These are phyloP conservation scores for Sporisorium exsertum DNA, from an alignment of 1,284 basidiomycete species.

Conservation along the genomic window DNA sequence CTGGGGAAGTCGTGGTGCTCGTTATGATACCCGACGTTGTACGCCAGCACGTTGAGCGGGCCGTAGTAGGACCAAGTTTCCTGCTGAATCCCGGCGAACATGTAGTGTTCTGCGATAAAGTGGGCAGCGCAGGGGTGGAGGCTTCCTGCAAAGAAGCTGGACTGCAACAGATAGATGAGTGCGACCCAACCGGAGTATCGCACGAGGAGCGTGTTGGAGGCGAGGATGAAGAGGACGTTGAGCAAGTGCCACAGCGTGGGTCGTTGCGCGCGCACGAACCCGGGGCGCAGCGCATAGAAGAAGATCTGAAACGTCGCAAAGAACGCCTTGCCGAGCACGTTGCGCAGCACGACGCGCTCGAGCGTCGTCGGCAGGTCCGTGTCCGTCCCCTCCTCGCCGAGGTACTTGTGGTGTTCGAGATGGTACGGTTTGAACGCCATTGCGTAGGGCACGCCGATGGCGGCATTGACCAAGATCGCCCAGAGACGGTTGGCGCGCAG, in stretches of 20 bases:
- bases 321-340: slow-evolving; percentile 96
- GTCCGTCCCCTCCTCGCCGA: slow-evolving; percentile 96
- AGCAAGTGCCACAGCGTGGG: slow-evolving; percentile 85
- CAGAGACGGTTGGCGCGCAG: slow-evolving; percentile 86
- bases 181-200: slow-evolving; percentile 49
- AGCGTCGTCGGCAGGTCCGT: slow-evolving; percentile 89
- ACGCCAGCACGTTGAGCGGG: slow-evolving; percentile 87
- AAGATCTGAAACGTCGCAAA: slow-evolving; percentile 98
- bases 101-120: slow-evolving; percentile 85
- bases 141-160: slow-evolving; percentile 93
- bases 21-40: slow-evolving; percentile 98
- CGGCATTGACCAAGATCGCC: slow-evolving; percentile 89
- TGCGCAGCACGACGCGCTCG: slow-evolving; percentile 88
- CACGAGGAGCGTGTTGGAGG: slow-evolving; percentile 77
- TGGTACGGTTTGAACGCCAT: slow-evolving; percentile 97
- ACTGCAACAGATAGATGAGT: slow-evolving; percentile 81
- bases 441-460: slow-evolving; percentile 93
- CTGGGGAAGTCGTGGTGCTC: slow-evolving; percentile 99
- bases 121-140: slow-evolving; percentile 95
- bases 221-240: slow-evolving; percentile 80
- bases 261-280: slow-evolving; percentile 87
- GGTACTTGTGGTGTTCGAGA: slow-evolving; percentile 83
- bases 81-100: slow-evolving; percentile 73
- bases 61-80: slow-evolving; percentile 99
- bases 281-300: slow-evolving; percentile 95